Base-by-base conservation (phyloP, 2,329 filamentous ascomycete species). In the Epichloe elymi region DNA sequence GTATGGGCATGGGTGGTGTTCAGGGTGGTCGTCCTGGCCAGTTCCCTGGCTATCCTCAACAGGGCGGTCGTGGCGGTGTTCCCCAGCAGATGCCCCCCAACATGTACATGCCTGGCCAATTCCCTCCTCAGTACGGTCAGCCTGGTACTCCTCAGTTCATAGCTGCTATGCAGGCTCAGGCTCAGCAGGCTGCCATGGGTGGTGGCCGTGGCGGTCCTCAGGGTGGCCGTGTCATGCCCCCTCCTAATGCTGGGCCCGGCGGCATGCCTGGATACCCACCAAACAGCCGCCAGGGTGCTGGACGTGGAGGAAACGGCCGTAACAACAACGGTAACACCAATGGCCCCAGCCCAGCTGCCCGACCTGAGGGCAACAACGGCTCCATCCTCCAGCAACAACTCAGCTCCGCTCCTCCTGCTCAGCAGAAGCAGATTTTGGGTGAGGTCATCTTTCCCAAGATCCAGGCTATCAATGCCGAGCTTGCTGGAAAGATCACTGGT, bases 401-500 rank as follows among this genome's bases (percentile, higher is more conserved):
- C 43, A 69, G 74, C 55, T 61, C 66, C 37, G 74, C 75, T 47
- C 74, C 73, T 53, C 78, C 85, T 39, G 76, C 78, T 46, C 88
- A 95, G 74, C 93, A 97, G 79, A 98, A 98, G 83, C 93, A 98
- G 79, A 88, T 97, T 71, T 83, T 98, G 51, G 93, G 93, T 69
- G 93, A 98, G 75, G 84, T 88, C 61, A 86, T 98, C 62, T 98
- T 97, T 80, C 93, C 93, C 66, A 98, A 97, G 85, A 97, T 98
- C 64, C 83, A 90, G 70, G 82, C 81, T 60, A 84, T 95, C 72
- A 93, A 98, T 76, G 86, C 89, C 54, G 90, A 96, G 63, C 79
- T 98, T 64, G 93, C 93, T 56, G 93, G 93, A 67, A 98, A 98
- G 84, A 97, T 98, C 70, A 98, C 93, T 55, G 93, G 93, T 73